These are phyloP conservation scores for Apiospora phragmitis DNA, from an alignment of 2,329 filamentous ascomycete genomes.

Conservation along the genomic window DNA sequence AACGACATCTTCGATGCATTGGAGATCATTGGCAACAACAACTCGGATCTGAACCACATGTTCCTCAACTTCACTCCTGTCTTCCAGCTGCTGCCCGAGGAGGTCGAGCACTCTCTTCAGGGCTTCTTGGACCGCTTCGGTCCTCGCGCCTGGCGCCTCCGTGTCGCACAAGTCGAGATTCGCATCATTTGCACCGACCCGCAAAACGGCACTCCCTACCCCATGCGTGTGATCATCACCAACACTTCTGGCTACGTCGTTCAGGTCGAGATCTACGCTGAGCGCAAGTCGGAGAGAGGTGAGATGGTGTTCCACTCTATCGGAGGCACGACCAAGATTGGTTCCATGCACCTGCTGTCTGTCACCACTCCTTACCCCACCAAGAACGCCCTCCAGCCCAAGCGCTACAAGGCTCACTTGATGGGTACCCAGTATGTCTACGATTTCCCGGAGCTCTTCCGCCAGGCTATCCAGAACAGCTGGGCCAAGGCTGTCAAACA, in stretches of 20 bases:
- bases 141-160: slow-evolving; percentile 90
- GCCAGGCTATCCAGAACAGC: slow-evolving; percentile 94
- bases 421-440: slow-evolving; percentile 99
- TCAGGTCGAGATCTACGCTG: slow-evolving; percentile 94
- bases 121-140: slow-evolving; percentile 97
- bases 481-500: slow-evolving; percentile 78
- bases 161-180: slow-evolving; percentile 96
- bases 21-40: slow-evolving; percentile 98
- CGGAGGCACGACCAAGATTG: slow-evolving; percentile 91
- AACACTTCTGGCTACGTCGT: slow-evolving; percentile 99
- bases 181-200: slow-evolving; percentile 97
- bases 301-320: slow-evolving; percentile 99
- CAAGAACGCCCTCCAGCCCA: slow-evolving; percentile 98
- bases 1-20: slow-evolving; percentile 97
- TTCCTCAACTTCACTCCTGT: slow-evolving; percentile 99
- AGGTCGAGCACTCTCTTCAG: slow-evolving; percentile 90
- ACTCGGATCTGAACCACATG: slow-evolving; percentile 98
- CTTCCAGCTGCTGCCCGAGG: slow-evolving; percentile 85
- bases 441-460: slow-evolving; percentile 99
- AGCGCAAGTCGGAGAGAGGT: slow-evolving; percentile 96
- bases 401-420: slow-evolving; percentile 98
- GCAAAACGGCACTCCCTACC: slow-evolving; percentile 78
- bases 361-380: slow-evolving; percentile 93
- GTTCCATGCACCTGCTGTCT: slow-evolving; percentile 88
- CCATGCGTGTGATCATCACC: slow-evolving; percentile 92